Evolutionary conservation across 2,329 filamentous ascomycete genomes (phyloP), one percentile per base, ranked within the genome.

Genomic region (Sarocladium kiliense): DNA sequence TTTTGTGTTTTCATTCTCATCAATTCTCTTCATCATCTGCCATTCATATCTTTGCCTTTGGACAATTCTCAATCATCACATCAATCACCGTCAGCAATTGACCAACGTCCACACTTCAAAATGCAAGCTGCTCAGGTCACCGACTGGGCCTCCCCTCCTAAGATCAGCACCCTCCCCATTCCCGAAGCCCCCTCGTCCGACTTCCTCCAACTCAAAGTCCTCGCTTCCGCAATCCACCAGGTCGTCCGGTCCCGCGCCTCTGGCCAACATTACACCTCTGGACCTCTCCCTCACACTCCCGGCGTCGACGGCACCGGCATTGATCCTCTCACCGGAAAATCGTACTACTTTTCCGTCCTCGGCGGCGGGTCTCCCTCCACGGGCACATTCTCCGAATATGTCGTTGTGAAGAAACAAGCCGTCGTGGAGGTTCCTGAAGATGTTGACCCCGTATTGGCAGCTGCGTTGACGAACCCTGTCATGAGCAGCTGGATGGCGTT

Each of bases 401-500:
- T 83, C 65, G 81, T 77, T 57, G 69, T 81, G 11, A 70, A 72
- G 2, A 68, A 69, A 26, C 60, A 56, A 3, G 64, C 65, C n/a
- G 63, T 71, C 0, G 68, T 71, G 1, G 68, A 71, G 2, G 56
- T 84, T 1, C 76, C 77, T 0, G 67, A 69, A 0, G 71, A 67
- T 3, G 71, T 76, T 9, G 76, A 82, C 60, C 70, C 76, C 0
- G 65, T 75, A 1, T 70, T 75, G 26, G 72, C 79, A n/a, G 81
- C 81, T 0, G 79, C 73, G 0, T 68, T 78, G 54, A 70, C 77
- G 37, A 85, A 84, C 58, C 80, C 80, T 1, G 77, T 75, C 25
- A 74, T 81, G 70, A 77, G 74, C 54, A 75, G 73, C 39, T 84
- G 80, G 80, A 81, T 84, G 79, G 80, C 79, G 3, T 66, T 84